Percentiles rank a stretch among this genome's conserved stretches.
Conservation (phyloP, 2,329 filamentous ascomycete genomes). For the Lachnellula hyalina region DNA sequence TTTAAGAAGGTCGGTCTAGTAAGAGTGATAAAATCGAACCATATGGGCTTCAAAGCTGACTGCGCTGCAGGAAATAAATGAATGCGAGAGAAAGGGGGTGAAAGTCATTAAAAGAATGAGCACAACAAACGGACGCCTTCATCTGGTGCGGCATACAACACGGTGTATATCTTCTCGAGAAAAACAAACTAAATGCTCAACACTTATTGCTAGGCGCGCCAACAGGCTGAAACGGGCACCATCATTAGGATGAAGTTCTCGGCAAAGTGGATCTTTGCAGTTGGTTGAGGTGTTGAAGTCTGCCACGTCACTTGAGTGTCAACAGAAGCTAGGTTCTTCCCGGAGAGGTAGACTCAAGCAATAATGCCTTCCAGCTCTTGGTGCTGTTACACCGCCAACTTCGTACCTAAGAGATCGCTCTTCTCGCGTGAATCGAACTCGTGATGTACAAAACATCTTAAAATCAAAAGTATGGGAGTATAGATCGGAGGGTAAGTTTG, state of each 20-base stretch:
- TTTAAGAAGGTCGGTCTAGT: not conserved
- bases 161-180: not conserved
- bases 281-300: not conserved
- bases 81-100: not conserved
- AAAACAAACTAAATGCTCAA: not conserved
- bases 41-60: constrained; percentile 1
- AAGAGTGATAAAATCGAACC: not conserved
- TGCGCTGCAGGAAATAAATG: not conserved
- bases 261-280: not conserved
- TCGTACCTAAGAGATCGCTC: too few relatives aligned
- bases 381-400: too few relatives aligned
- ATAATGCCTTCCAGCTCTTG: too few relatives aligned
- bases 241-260: not conserved
- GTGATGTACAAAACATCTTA: too few relatives aligned
- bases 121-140: not conserved
- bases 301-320: not conserved
- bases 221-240: constrained; percentile 2
- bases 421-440: too few relatives aligned
- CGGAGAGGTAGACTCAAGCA: not conserved
- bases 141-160: not conserved
- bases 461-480: too few relatives aligned
- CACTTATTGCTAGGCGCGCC: not conserved
- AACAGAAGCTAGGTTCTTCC: not conserved
- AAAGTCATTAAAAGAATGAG: not conserved
- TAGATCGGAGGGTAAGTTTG: too few relatives aligned